Evolutionary conservation across 495 filamentous ascomycete species (phyloP).

Genomic region (Hypoxylon lienhwacheense): DNA sequence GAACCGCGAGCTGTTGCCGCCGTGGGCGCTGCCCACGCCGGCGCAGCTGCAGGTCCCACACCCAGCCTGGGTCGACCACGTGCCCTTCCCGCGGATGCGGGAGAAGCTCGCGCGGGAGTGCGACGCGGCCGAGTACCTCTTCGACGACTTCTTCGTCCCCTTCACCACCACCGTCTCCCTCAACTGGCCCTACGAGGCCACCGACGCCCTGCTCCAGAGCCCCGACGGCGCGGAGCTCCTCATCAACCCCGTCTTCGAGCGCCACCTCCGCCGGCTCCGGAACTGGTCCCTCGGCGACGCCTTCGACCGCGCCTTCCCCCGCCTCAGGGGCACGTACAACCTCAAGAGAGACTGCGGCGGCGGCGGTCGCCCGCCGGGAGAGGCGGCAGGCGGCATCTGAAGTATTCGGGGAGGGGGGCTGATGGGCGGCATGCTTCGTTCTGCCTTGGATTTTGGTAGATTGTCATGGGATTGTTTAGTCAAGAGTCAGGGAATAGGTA

Average conservation of each 20-base stretch:
- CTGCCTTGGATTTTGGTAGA: too few species aligned
- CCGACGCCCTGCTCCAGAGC: slow-evolving; percentile 59
- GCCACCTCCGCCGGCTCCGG: slow-evolving; percentile 64
- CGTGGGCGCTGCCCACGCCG: slow-evolving; percentile 63
- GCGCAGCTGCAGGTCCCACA: slow-evolving; percentile 65
- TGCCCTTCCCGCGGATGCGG: slow-evolving; percentile 75
- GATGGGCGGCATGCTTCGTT: too few species aligned
- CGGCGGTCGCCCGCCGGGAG: not conserved
- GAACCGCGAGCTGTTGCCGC: slow-evolving; percentile 71
- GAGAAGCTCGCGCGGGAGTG: slow-evolving; percentile 58
- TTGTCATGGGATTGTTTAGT: too few species aligned
- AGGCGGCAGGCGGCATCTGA: too few species aligned
- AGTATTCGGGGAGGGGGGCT: too few species aligned
- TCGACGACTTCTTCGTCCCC: slow-evolving; percentile 79
- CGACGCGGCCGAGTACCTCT: slow-evolving; percentile 50
- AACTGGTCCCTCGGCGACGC: slow-evolving; percentile 78
- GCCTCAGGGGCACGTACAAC: slow-evolving; percentile 57
- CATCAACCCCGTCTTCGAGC: slow-evolving; percentile 80
- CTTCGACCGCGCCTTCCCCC: slow-evolving; percentile 66
- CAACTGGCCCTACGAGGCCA: slow-evolving; percentile 77
- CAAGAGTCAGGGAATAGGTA: too few species aligned
- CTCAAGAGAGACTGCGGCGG: slow-evolving; percentile 21
- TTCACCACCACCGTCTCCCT: slow-evolving; percentile 71
- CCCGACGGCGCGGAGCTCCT: slow-evolving; percentile 61
- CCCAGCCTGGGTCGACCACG: slow-evolving; percentile 75